A percentile compares a stretch with the other conserved stretches of the same genome.
Conservation (phyloP, 345 rosid genomes). For the Conringia planisiliqua region DNA sequence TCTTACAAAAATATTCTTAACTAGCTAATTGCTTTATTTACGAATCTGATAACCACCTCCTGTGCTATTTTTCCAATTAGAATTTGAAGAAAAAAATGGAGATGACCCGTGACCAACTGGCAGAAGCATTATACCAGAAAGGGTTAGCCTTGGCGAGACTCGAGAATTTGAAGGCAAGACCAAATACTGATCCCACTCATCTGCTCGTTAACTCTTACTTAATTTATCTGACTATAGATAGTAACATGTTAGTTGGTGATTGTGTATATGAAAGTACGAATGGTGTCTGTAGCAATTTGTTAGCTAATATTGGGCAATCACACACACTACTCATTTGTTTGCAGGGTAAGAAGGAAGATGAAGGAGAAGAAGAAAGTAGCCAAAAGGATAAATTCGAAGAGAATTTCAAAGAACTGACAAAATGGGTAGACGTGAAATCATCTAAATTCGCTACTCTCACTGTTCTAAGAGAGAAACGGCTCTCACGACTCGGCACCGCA, state of each 20-base stretch:
- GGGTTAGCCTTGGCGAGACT: conserved; percentile 71
- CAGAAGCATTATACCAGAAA: conserved; percentile 85
- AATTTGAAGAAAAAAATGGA: conserved; percentile 78
- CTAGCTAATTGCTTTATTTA: background rate
- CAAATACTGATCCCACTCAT: background rate
- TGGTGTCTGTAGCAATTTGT: background rate
- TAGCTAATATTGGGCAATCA: background rate
- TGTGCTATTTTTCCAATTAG: conserved; percentile 24
- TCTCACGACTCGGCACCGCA: conserved; percentile 74
- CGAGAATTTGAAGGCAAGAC: conserved; percentile 55
- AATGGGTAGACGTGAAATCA: conserved; percentile 90
- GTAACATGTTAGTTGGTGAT: background rate
- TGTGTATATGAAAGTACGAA: background rate
- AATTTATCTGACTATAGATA: conserved; percentile 8
- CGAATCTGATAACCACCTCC: background rate
- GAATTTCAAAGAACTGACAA: conserved; percentile 64
- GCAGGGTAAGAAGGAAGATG: conserved; percentile 50
- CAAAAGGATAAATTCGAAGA: conserved; percentile 66
- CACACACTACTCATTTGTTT: conserved; percentile 13
- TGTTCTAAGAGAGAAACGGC: conserved; percentile 70
- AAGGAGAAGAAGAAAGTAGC: conserved; percentile 37
- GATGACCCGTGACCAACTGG: conserved; percentile 72
- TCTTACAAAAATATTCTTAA: background rate
- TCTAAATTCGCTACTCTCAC: conserved; percentile 66
- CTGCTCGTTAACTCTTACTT: conserved; percentile 2